Base-by-base conservation (phyloP, 495 filamentous ascomycete species). In the Aspergillus taichungensis region DNA sequence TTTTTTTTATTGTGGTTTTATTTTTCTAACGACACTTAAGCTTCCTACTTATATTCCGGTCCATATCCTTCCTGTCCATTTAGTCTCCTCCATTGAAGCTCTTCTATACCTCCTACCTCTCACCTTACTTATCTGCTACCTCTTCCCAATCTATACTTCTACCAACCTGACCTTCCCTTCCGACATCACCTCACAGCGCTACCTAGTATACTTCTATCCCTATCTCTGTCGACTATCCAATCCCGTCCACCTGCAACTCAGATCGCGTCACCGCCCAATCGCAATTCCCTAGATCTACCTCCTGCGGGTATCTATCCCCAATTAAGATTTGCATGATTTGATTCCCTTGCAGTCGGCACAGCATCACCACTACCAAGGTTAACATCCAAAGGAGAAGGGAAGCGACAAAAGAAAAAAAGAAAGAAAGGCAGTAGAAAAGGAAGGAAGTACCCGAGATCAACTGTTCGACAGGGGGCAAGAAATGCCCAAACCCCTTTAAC, bases 401-500 rank as follows among this genome's bases (percentile, higher is more conserved):
- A 37, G 34, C 27, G 43, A 42, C 14, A 40, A 40, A 18, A 36
- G 18, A 42, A 30, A 37, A 37, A 42, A 43, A 43, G 18, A 53
- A 42, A 32, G 29, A 45, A n/a, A n/a, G n/a, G n/a, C n/a, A n/a
- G n/a, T n/a, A n/a, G n/a, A 44, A 44, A 12, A 31, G 11, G 32
- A 36, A 34, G 27, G 36, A 28, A 29, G 34, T 36, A 42, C 14
- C 30, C 43, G 13, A 30, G 34, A 39, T 48, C 43, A 41, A 42
- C 42, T 29, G 1, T 34, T 14, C 39, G 30, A 35, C 37, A 53
- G 47, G 47, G 53, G 52, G 42, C 18, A 55, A 42, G 56, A 55
- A 46, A 55, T 59, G 56, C 46, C 38, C 38, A 49, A 42, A 10
- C 50, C 56, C 56, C 50, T 54, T 53, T 55, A 34, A 52, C 32